Conservation (phyloP, 208 protist genomes). For the Phytomonas serpens region DNA sequence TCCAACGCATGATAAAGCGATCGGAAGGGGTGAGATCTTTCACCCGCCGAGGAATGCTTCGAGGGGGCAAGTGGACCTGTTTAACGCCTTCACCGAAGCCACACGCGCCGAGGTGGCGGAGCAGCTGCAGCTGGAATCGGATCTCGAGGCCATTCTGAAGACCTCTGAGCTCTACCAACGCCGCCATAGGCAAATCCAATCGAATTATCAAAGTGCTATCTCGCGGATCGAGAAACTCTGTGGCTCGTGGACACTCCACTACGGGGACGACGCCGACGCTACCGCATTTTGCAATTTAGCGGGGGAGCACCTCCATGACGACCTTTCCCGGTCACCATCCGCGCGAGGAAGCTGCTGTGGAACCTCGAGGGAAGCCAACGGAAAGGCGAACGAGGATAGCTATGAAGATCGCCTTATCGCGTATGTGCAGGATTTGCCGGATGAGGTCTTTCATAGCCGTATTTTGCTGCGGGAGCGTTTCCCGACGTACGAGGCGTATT, state of each 20-base stretch:
- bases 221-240: conserved; percentile 30
- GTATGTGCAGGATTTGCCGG: conserved; percentile 45
- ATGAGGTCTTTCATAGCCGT: conserved; percentile 45
- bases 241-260: conserved; percentile 55
- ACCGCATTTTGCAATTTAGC: neutral
- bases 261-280: conserved; percentile 30
- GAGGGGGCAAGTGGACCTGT: too few relatives aligned
- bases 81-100: neutral
- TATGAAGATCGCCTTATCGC: conserved; percentile 53
- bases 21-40: neutral
- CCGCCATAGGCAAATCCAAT: conserved; percentile 19
- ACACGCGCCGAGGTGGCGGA: conserved; percentile 11
- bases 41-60: neutral
- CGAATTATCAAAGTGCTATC: conserved; percentile 22
- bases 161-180: conserved; percentile 43
- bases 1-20: too few relatives aligned
- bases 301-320: neutral
- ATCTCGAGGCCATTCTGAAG: conserved; percentile 23
- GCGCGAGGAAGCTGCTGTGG: neutral
- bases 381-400: conserved; percentile 8
- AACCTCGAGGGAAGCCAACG: neutral
- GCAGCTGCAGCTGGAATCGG: conserved; percentile 11
- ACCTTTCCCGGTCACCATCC: too few relatives aligned
- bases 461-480: conserved; percentile 63
- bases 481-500: conserved; percentile 27